A percentile compares a stretch with the other conserved stretches of the same genome.
Conservation (phyloP, 2,329 filamentous ascomycete genomes). For the Cytospora paraplurivora region DNA sequence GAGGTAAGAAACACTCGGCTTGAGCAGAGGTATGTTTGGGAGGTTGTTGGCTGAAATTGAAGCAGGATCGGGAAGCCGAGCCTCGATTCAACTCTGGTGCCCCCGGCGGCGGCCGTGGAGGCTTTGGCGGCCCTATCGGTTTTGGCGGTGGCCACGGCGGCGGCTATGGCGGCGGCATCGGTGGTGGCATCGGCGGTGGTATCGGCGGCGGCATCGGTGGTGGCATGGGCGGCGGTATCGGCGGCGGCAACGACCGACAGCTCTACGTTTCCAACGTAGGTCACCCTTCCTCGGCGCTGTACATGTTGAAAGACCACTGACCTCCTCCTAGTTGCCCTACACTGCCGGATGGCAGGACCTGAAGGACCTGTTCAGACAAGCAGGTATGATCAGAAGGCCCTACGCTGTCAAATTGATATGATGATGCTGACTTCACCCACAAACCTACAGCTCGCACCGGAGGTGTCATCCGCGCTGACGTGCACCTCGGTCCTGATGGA, state of each 20-base stretch:
- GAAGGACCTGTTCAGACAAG: constrained; percentile 97
- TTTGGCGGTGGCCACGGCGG: constrained; percentile 56
- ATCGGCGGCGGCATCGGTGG: constrained; percentile 47
- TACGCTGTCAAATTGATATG: neutral
- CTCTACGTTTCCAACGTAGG: constrained; percentile 98
- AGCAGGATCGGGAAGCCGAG: constrained; percentile 93
- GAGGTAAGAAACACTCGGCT: constrained; percentile 63
- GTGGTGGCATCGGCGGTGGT: constrained; percentile 47
- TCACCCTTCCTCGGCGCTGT: constrained; percentile 40
- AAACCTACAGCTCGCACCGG: constrained; percentile 60
- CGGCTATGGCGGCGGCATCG: constrained; percentile 43
- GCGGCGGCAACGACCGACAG: constrained; percentile 73
- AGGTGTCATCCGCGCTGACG: constrained; percentile 89
- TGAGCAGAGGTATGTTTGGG: constrained; percentile 8
- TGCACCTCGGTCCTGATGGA: constrained; percentile 88
- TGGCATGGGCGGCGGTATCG: constrained; percentile 58
- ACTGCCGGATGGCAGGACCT: constrained; percentile 98
- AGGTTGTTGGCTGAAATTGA: constrained; percentile 27
- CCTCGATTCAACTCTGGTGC: constrained; percentile 87
- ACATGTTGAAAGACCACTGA: constrained; percentile 31
- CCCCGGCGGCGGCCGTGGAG: constrained; percentile 63
- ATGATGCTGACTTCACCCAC: neutral
- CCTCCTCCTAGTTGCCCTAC: constrained; percentile 76
- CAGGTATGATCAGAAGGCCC: constrained; percentile 66
- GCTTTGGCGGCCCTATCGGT: neutral